Evolutionary conservation across 176 grass and related monocot species (phyloP), one percentile per base, ranked within the genome.

Genomic region (Bothriochloa decipiens): DNA sequence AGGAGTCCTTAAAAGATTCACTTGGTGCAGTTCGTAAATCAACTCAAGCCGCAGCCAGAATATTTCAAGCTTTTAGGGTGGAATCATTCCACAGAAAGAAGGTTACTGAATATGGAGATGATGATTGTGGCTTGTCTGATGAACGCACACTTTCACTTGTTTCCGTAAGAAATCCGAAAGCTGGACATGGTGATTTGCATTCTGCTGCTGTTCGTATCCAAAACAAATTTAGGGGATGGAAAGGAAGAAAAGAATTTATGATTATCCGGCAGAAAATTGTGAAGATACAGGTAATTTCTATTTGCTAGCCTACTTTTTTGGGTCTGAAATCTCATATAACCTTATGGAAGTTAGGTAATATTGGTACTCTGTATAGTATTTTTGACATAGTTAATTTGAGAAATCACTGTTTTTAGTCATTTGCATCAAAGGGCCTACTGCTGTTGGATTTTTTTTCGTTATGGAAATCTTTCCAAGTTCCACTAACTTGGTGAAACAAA

Each of bases 181-280:
- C 82, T 78, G 93, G 89, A 41, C 84, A 90, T n/a, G 72, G 90
- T 72, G 89, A 99, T 63, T 70, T 76, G 57, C 88, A 92, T 82
- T 81, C 78, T 79, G 97, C 97, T 90, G 97, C 97, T 43, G 86
- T 92, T 86, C 93, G 90, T 73, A 99, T 99, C 52, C 97, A 99
- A 73, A 99, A 99, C 63, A 99, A 99, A 80, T 99, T 96, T 65
- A 87, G 97, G 80, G 97, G 97, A 85, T 99, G 97, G 97, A 99
- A 99, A 90, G 93, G 93, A 76, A 91, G 86, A 84, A 99, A 96
- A 64, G 93, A 96, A 25, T 99, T 99, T 75, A 88, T 96, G 86
- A 87, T 94, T 83, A 91, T 94, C 87, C 88, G 97, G 41, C 97
- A 99, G 78, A 89, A 91, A 76, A 94, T 99, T 81, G 92, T 99